Evolutionary conservation across 2,329 filamentous ascomycete species (phyloP).

Genomic region (Cladosporium oxysporum): DNA sequence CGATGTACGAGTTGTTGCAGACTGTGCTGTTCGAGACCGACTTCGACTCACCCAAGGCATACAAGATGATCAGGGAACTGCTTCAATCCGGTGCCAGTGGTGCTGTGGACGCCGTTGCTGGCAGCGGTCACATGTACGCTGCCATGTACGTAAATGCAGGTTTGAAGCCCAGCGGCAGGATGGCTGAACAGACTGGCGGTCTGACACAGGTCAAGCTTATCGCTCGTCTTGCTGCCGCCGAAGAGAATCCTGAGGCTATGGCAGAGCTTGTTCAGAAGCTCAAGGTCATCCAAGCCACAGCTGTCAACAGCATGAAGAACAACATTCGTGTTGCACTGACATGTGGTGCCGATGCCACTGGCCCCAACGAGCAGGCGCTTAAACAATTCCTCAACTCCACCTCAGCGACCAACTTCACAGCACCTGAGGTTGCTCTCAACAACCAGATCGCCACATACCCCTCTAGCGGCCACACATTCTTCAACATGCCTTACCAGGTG

Average conservation of each 20-base stretch:
- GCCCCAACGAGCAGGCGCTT: conserved; percentile 70
- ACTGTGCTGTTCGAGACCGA: conserved; percentile 83
- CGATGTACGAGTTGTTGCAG: conserved; percentile 84
- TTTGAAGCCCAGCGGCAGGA: conserved; percentile 68
- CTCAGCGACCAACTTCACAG: conserved; percentile 20
- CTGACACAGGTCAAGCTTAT: conserved; percentile 85
- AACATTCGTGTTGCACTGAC: conserved; percentile 80
- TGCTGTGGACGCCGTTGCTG: conserved; percentile 87
- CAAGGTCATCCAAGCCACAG: conserved; percentile 79
- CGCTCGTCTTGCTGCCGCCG: conserved; percentile 73
- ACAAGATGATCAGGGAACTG: conserved; percentile 80
- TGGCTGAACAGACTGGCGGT: conserved; percentile 85
- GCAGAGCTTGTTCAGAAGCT: conserved; percentile 60
- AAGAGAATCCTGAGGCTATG: conserved; percentile 74
- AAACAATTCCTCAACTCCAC: conserved; percentile 62
- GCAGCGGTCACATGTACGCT: conserved; percentile 84
- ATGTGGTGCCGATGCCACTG: conserved; percentile 73
- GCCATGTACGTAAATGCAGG: conserved; percentile 80
- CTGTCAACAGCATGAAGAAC: conserved; percentile 59
- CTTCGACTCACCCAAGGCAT: conserved; percentile 80
- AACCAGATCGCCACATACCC: conserved; percentile 32
- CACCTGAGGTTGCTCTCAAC: conserved; percentile 33
- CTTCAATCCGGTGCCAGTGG: conserved; percentile 85
- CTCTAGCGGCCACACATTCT: conserved; percentile 70
- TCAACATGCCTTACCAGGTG: conserved; percentile 93